These are phyloP conservation scores for Mallotus nudiflorus DNA, from an alignment of 345 rosid species.

Conservation along the genomic window DNA sequence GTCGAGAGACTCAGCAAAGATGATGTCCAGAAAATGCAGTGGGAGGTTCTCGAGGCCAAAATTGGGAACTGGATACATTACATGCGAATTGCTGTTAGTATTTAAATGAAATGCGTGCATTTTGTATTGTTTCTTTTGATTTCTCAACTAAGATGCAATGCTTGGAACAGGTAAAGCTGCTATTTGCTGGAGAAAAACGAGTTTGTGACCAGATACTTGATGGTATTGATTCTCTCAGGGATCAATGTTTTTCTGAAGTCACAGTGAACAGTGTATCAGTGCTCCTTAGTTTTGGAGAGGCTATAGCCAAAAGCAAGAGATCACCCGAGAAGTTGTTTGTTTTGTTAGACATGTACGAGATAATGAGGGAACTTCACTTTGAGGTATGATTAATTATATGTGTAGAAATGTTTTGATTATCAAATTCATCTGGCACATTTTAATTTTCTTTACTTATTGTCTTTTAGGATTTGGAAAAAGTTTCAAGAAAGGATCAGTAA, in stretches of 20 bases:
- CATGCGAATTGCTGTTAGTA: constrained; percentile 86
- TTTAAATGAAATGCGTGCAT: constrained; percentile 11
- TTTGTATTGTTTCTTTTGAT: neutral
- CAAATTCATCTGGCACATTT: neutral
- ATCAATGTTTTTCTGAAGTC: constrained; percentile 87
- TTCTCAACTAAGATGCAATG: constrained; percentile 14
- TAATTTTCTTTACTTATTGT: neutral
- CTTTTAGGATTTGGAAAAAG: neutral
- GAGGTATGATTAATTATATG: constrained; percentile 56
- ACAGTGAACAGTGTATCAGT: constrained; percentile 69
- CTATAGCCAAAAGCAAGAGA: constrained; percentile 95
- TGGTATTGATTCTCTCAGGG: constrained; percentile 70
- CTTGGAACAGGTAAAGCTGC: constrained; percentile 76
- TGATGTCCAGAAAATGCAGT: constrained; percentile 96
- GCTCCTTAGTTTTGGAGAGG: constrained; percentile 96
- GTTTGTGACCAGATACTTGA: constrained; percentile 83
- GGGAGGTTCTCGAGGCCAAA: constrained; percentile 98
- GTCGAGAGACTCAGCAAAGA: constrained; percentile 95
- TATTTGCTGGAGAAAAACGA: constrained; percentile 85
- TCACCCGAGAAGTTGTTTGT: constrained; percentile 95
- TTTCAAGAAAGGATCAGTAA: neutral
- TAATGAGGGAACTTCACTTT: constrained; percentile 88
- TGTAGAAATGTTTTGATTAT: neutral
- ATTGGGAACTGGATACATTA: constrained; percentile 96
- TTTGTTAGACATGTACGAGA: constrained; percentile 95